Evolutionary conservation across 441 rosid species (phyloP), one percentile per base, ranked within the genome.

Genomic region (Arabidopsis hybrid): DNA sequence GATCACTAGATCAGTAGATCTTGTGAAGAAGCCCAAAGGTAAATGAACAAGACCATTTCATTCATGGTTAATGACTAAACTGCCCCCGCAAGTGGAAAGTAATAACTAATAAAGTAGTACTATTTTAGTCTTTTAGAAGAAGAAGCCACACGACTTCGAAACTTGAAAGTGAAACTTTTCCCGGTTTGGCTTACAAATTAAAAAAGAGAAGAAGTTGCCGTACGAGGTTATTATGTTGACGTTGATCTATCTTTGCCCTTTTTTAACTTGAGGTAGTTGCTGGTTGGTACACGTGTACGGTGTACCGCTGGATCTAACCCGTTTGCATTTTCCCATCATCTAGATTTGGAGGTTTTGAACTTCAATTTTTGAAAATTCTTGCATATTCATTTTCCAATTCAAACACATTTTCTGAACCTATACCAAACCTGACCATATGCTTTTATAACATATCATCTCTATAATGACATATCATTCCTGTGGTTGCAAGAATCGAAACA

Each of bases 181-280:
- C n/a, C 55, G 18, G 40, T 4, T 9, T 16, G 17, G 40, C 4
- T 10, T 16, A 17, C 12, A n/a, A 32, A 56, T 7, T 7, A 16
- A 16, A 52, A 26, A 71, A 4, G 4, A 71, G 12, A 58, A 63
- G 39, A 64, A 11, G 56, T 70, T 57, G 65, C 60, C 65, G 79
- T 76, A 76, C 79, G 79, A 76, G 79, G 79, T 76, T 62, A 26
- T 46, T 55, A 40, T 16, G 55, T 65, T 62, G 71, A 76, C 71
- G 71, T 56, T 62, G 75, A 76, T 56, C 50, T 76, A 10, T 63
- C 59, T 61, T 40, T 46, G 4, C 45, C 1, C 5, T 32, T 55
- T 55, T 31, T 73, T 36, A 8, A 39, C 32, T 45, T 14, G 35
- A 2, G 21, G 0, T 13, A 52, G 57, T 46, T 65, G n/a, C 58